Evolutionary conservation across 352 stramenopile species (phyloP), one percentile per base, ranked within the genome.

Genomic region (Phytopythium vexans): DNA sequence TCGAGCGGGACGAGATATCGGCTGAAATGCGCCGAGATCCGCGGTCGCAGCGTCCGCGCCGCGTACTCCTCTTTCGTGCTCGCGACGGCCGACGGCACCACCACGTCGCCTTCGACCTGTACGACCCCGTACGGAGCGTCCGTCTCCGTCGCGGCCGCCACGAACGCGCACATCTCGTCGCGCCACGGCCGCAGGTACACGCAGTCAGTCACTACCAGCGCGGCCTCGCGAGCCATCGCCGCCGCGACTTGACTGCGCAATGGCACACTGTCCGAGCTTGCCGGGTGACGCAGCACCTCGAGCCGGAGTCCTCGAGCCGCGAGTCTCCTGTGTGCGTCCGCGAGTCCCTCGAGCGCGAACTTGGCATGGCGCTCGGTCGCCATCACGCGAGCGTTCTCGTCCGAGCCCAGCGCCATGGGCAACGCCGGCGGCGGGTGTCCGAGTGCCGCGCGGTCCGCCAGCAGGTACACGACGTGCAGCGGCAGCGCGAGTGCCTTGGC

Each of bases 101-200:
- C 86, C 34, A 99, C 98, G 60, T 99, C 96, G 2, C 96, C 91
- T 71, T 99, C 97, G 15, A 99, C 89, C 55, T 98, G 88, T 57
- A 96, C 85, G 48, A 99, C 50, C 0, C 74, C 77, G 52, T 77
- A 93, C 8, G 37, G 15, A 52, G 48, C 40, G 38, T 41, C 27
- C 12, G 15, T 38, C 8, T n/a, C 39, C 38, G 14, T 58, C 41
- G 54, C 43, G 36, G 43, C 10, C 62, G 53, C 53, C 16, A 77
- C 85, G 15, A 83, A 71, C 40, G 64, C 58, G 16, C 77, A 52
- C 9, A 86, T 54, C 6, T 72, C 66, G n/a, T 71, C 59, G 10
- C 66, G 66, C 62, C 72, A 75, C 27, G 77, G 70, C 34, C 81
- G 74, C 50, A 94, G 58, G 43, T 94, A 94, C 39, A 81, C 74